A percentile compares a stretch with the other conserved stretches of the same genome.
Conservation (phyloP, 345 rosid species). For the Hibiscus tridactylites region DNA sequence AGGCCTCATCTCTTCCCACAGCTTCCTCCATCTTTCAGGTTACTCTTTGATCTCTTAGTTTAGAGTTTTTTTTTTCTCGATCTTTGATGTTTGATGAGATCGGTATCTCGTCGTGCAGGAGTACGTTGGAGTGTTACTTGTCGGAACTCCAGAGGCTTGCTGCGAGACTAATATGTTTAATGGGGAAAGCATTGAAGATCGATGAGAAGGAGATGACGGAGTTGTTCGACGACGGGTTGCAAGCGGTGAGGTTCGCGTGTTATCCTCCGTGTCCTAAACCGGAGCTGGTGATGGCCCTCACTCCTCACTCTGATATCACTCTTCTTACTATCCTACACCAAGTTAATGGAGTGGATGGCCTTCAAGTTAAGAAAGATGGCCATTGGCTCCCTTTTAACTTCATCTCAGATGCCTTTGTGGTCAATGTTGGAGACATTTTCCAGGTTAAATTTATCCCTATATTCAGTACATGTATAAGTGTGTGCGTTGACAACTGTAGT, state of each 20-base stretch:
- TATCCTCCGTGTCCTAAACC: slow-evolving; percentile 49
- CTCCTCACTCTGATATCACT: slow-evolving; percentile 31
- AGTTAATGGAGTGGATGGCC: slow-evolving; percentile 20
- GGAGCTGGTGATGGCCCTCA: slow-evolving; percentile 30
- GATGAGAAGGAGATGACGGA: slow-evolving; percentile 23
- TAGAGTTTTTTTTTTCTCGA: too few relatives aligned
- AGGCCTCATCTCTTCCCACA: slow-evolving; percentile 24
- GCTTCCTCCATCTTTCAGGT: slow-evolving; percentile 38
- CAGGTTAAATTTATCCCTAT: slow-evolving; percentile 7
- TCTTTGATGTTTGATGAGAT: not conserved
- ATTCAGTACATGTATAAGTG: too few relatives aligned
- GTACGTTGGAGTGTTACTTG: slow-evolving; percentile 21
- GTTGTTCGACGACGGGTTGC: slow-evolving; percentile 30
- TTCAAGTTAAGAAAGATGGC: slow-evolving; percentile 18
- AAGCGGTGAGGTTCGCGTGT: slow-evolving; percentile 37
- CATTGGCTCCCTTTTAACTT: slow-evolving; percentile 18
- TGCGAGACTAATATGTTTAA: slow-evolving; percentile 14
- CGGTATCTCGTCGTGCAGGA: slow-evolving; percentile 17
- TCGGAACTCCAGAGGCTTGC: slow-evolving; percentile 25
- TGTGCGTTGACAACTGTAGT: too few relatives aligned
- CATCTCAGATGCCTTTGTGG: slow-evolving; percentile 14
- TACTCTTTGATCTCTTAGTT: not conserved
- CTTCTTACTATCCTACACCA: slow-evolving; percentile 19
- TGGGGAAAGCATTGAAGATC: slow-evolving; percentile 30
- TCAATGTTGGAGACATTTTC: slow-evolving; percentile 17